A percentile compares a stretch with the other conserved stretches of the same genome.
phyloP scores from a whole-genome alignment of 331 rosid species.

The Pyracantha coccinea region DNA sequence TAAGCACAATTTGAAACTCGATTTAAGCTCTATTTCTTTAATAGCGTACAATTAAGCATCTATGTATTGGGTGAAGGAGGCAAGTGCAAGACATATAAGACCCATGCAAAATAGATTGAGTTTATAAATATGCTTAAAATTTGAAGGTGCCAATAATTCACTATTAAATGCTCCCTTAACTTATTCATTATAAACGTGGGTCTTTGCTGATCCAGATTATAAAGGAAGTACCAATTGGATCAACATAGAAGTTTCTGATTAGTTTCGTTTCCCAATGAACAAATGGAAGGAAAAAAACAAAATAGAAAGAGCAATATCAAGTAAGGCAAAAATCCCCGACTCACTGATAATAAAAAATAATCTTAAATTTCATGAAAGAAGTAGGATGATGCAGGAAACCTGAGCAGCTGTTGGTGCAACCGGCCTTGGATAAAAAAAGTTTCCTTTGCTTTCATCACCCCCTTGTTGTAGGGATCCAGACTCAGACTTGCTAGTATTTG shows the following conservation, averaged over 20 bases:
- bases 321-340: background rate
- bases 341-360: constrained; percentile 1
- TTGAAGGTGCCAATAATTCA: background rate
- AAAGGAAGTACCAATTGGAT: background rate
- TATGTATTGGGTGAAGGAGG: background rate
- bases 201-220: background rate
- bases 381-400: constrained; percentile 33
- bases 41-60: background rate
- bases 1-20: background rate
- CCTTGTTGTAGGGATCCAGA: constrained; percentile 83
- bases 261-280: background rate
- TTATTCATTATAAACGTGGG: background rate
- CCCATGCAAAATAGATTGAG: background rate
- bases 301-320: background rate
- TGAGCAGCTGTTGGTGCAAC: constrained; percentile 98
- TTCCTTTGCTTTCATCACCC: constrained; percentile 85
- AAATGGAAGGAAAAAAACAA: background rate
- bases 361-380: background rate
- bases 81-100: background rate
- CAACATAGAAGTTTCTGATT: background rate
- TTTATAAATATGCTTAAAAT: background rate
- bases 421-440: constrained; percentile 80
- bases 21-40: background rate
- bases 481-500: constrained; percentile 82
- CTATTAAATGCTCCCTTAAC: no score